Percentiles rank a stretch among this genome's conserved stretches.
Conservation (phyloP, 225 moss, liverwort and hornwort genomes). For the Rhytidiadelphus loreus region DNA sequence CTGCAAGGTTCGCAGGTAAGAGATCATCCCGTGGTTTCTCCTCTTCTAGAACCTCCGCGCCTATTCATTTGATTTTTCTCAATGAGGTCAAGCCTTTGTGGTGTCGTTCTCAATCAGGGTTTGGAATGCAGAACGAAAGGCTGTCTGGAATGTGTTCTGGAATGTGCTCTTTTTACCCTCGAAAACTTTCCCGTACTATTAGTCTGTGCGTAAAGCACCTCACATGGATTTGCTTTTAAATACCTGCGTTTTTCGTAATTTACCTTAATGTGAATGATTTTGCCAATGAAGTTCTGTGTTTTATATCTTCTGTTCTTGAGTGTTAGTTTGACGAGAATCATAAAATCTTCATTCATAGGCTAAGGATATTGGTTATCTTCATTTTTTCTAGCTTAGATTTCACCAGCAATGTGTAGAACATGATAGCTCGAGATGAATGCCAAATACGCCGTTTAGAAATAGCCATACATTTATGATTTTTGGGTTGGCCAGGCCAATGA, state of each 20-base stretch:
- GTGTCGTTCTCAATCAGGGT: background rate
- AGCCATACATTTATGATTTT: background rate
- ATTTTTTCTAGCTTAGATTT: background rate
- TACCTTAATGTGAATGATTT: background rate
- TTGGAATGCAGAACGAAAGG: background rate
- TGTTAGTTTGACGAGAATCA: background rate
- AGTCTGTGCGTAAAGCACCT: background rate
- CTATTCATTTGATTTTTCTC: background rate
- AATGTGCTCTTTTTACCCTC: background rate
- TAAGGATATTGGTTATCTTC: background rate
- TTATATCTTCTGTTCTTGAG: background rate
- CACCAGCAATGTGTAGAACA: background rate
- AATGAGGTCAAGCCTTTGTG: background rate
- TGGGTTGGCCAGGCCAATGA: background rate
- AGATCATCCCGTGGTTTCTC: background rate
- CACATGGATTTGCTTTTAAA: background rate
- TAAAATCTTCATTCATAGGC: background rate
- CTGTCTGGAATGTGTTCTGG: background rate
- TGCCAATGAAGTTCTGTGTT: background rate
- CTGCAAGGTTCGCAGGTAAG: slow-evolving; percentile 63
- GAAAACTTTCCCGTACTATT: background rate
- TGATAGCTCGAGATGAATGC: background rate
- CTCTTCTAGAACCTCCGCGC: background rate
- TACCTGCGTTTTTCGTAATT: background rate
- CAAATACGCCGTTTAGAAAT: background rate